Evolutionary conservation across 805 yeast genomes (phyloP), one percentile per base, ranked within the genome.

Genomic region (Metschnikowia colocasiae): DNA sequence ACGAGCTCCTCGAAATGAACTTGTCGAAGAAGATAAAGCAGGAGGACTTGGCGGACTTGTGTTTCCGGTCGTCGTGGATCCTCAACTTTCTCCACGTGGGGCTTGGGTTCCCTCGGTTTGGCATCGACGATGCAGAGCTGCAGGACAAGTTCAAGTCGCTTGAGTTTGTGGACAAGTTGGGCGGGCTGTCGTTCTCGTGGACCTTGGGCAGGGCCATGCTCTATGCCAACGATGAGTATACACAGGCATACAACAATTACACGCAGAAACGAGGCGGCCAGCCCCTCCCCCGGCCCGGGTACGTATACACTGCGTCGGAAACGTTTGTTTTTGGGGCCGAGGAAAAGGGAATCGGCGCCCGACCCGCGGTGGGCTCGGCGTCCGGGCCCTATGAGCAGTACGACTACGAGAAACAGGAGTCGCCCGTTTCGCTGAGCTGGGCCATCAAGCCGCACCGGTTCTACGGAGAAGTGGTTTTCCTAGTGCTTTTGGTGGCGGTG

Each of bases 1-100:
- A 61, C 23, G 62, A 62, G 15, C 59, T 76, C 26, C 60, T 69
- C 16, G 60, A 60, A 20, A 53, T 73, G 40, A 74, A 74, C 49
- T 47, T 53, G 3, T 50, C 46, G 47, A 61, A 61, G 29, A 74
- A 69, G 31, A 50, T 75, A 20, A 57, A 64, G 2, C 69, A 71
- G 48, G 73, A 68, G 5, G 84, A 79, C 30, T 59, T 80, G 10
- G 61, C 78, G 1, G 78, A 76, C 42, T 55, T 81, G 7, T 83
- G 90, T 57, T 83, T 83, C 66, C 80, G 78, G 55, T 71, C 85
- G 0, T 71, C 80, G 2, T 83, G 85, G 79, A 67, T 82, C 15
- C 62, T 80, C 25, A 76, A 74, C 53, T 71, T 83, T 18, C 63
- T 82, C 26, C 86, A 82, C 56, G 67, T 78, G 26, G 86, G 86